Evolutionary conservation across 2,329 filamentous ascomycete genomes (phyloP).

Genomic region (Ceratocystis alfenasii): DNA sequence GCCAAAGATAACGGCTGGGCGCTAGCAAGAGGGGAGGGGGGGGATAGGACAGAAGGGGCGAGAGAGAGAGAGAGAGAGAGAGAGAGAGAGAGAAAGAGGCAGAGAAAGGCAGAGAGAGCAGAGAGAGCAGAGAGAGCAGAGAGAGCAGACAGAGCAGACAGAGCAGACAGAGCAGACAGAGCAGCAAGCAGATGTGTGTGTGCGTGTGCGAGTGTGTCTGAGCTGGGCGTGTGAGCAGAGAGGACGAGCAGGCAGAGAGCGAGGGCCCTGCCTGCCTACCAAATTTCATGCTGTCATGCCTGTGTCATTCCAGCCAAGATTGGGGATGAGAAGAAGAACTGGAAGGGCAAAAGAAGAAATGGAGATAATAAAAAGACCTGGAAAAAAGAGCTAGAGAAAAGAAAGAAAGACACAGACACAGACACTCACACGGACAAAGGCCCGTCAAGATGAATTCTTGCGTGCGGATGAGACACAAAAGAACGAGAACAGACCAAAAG

Average conservation of each 20-base stretch:
- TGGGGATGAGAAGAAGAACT: background rate
- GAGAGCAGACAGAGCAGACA: too few relatives aligned
- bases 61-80: too few relatives aligned
- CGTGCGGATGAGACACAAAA: background rate
- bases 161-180: too few relatives aligned
- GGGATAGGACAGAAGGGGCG: too few relatives aligned
- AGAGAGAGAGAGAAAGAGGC: too few relatives aligned
- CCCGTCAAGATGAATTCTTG: conserved; percentile 9
- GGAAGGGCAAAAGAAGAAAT: background rate
- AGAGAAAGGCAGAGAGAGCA: too few relatives aligned
- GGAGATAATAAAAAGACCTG: background rate
- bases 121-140: too few relatives aligned
- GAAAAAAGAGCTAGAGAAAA: background rate
- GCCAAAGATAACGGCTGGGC: background rate
- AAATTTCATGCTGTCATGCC: background rate
- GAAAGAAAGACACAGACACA: background rate
- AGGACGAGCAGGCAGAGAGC: background rate
- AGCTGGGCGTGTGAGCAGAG: too few relatives aligned
- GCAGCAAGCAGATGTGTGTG: too few relatives aligned
- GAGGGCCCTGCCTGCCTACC: background rate
- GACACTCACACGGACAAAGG: background rate
- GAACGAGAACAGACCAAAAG: conserved; percentile 5
- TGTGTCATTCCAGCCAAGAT: background rate
- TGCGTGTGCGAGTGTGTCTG: too few relatives aligned
- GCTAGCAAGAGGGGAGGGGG: too few relatives aligned